These are phyloP conservation scores for Neofusicoccum cordaticola DNA, from an alignment of 2,329 filamentous ascomycete species.

Conservation along the genomic window DNA sequence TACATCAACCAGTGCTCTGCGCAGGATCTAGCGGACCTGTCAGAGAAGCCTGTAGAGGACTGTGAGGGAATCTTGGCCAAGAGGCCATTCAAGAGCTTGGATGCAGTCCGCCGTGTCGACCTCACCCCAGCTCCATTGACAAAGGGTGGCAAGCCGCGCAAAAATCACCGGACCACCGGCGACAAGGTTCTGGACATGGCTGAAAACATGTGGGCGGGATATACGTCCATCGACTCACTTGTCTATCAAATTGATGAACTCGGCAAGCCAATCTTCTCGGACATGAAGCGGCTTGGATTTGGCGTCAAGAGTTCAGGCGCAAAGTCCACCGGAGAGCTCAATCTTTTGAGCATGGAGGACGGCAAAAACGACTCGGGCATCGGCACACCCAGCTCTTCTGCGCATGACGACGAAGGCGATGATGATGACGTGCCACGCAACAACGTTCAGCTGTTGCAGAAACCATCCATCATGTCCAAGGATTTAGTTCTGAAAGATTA, in stretches of 20 bases:
- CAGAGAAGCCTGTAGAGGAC: constrained; percentile 67
- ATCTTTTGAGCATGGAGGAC: constrained; percentile 55
- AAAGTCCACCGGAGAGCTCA: constrained; percentile 57
- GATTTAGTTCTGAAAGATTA: constrained; percentile 84
- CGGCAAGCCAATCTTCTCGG: constrained; percentile 62
- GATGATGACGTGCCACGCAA: constrained; percentile 33
- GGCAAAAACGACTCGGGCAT: constrained; percentile 60
- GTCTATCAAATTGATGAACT: constrained; percentile 73
- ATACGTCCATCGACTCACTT: constrained; percentile 78
- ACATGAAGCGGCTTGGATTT: constrained; percentile 67
- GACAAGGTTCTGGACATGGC: constrained; percentile 66
- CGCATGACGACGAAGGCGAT: constrained; percentile 42
- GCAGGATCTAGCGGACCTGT: constrained; percentile 77
- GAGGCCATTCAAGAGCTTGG: constrained; percentile 69
- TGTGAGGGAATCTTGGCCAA: constrained; percentile 68
- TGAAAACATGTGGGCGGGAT: constrained; percentile 72
- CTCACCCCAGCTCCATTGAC: constrained; percentile 24
- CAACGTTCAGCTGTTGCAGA: constrained; percentile 53
- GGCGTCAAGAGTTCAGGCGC: constrained; percentile 57
- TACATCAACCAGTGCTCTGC: constrained; percentile 80
- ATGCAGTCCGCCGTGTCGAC: constrained; percentile 65
- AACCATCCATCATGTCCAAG: constrained; percentile 75
- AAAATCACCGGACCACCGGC: constrained; percentile 50
- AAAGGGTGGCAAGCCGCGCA: constrained; percentile 44
- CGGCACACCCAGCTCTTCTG: constrained; percentile 56